A percentile compares a stretch with the other conserved stretches of the same genome.
Evolutionary conservation across 1,284 basidiomycete species (phyloP).

Genomic region (Wallemia ichthyophaga): DNA sequence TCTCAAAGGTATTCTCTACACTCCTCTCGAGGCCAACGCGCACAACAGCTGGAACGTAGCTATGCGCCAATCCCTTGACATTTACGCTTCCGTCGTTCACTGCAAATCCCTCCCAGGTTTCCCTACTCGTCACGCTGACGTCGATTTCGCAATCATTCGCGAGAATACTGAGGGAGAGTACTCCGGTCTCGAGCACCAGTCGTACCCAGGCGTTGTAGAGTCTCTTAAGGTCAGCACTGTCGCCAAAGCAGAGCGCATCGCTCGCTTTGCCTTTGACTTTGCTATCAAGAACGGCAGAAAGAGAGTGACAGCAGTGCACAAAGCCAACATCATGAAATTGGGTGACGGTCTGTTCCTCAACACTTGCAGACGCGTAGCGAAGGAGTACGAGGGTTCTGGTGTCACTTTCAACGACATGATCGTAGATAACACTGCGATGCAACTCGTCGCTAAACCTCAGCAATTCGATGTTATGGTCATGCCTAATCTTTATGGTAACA

Average conservation of each 20-base stretch:
- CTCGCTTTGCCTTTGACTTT: slow-evolving; percentile 94
- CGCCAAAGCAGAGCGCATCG: slow-evolving; percentile 85
- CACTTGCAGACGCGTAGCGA: slow-evolving; percentile 83
- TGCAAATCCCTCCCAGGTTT: slow-evolving; percentile 97
- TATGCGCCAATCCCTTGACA: slow-evolving; percentile 96
- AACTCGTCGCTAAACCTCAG: slow-evolving; percentile 72
- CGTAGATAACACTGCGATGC: slow-evolving; percentile 98
- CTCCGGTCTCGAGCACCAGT: slow-evolving; percentile 92
- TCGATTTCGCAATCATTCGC: slow-evolving; percentile 97
- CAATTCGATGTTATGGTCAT: slow-evolving; percentile 99
- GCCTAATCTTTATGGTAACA: slow-evolving; percentile 69
- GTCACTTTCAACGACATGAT: slow-evolving; percentile 96
- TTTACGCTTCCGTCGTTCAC: slow-evolving; percentile 90
- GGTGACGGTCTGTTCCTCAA: slow-evolving; percentile 98
- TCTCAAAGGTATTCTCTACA: slow-evolving; percentile 96
- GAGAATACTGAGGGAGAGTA: slow-evolving; percentile 99
- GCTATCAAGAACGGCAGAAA: slow-evolving; percentile 95
- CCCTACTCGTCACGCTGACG: slow-evolving; percentile 80
- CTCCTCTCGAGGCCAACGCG: slow-evolving; percentile 77
- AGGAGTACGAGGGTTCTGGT: slow-evolving; percentile 70
- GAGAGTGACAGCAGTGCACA: slow-evolving; percentile 99
- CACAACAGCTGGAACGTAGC: slow-evolving; percentile 99
- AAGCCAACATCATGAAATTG: slow-evolving; percentile 99
- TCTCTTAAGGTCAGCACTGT: slow-evolving; percentile 89
- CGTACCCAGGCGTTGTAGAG: slow-evolving; percentile 94